These are phyloP conservation scores for Sequoia sempervirens DNA, from an alignment of 75 land plant species.

Conservation along the genomic window DNA sequence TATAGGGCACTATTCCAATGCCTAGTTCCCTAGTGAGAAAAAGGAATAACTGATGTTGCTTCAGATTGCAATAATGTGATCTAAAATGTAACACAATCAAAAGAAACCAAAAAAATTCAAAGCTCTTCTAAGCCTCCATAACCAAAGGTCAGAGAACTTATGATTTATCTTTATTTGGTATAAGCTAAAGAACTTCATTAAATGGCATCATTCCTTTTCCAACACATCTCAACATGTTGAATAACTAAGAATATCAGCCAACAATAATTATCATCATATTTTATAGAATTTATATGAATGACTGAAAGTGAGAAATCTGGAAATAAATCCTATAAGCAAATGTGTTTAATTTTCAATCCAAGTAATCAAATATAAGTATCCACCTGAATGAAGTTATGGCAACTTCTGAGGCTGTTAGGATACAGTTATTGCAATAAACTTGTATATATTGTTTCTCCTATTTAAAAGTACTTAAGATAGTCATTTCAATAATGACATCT, in stretches of 20 bases:
- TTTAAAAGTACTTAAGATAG: too few relatives aligned
- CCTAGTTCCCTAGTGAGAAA: conserved; percentile 20
- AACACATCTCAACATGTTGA: not conserved
- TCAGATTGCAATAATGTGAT: not conserved
- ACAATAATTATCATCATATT: not conserved
- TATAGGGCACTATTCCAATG: conserved; percentile 24
- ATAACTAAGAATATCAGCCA: not conserved
- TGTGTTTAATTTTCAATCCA: too few relatives aligned
- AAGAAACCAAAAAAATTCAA: not conserved
- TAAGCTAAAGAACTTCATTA: not conserved
- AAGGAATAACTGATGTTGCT: not conserved
- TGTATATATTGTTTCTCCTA: too few relatives aligned
- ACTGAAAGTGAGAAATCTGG: not conserved
- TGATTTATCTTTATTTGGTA: not conserved
- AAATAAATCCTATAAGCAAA: not conserved
- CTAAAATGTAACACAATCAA: not conserved
- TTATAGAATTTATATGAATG: not conserved
- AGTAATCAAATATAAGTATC: not conserved
- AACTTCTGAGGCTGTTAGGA: too few relatives aligned
- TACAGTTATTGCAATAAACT: too few relatives aligned
- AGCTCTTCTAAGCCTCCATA: not conserved
- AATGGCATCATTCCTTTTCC: not conserved
- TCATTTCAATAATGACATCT: too few relatives aligned
- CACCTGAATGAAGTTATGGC: not conserved
- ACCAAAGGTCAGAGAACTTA: not conserved